Evolutionary conservation across 2,329 filamentous ascomycete genomes (phyloP), one percentile per base, ranked within the genome.

Genomic region (Aspergillus novoparasiticus): DNA sequence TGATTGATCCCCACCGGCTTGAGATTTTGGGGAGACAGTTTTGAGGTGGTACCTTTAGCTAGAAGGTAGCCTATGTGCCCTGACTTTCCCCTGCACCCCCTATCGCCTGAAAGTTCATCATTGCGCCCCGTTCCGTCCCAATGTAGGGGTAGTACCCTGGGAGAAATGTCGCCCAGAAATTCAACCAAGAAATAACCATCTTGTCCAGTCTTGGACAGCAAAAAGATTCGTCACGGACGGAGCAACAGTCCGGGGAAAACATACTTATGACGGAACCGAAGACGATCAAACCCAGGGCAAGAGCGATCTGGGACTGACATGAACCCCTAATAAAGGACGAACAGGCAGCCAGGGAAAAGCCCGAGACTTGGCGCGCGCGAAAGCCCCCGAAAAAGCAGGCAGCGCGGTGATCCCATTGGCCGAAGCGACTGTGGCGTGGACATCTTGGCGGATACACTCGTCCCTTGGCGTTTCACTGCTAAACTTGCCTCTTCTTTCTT

Each of bases 381-480:
- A 54, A 28, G 4, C 19, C 26, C 48, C 48, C 48, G 3, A 51
- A 36, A 36, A 14, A 36, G 28, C 30, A 10, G 19, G 5, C 2
- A 39, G 34, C 34, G 30, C 19, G 2, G 14, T 6, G 14, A 39
- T 39, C 51, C 51, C 14, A 55, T 55, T 55, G 51, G 51, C n/a
- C n/a, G 11, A 39, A 2, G 14, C 9, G 34, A 36, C 51, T 39
- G 51, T 55, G 48, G 48, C 48, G 48, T 21, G 48, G 48, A 32
- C 19, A 21, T 39, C 51, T 55, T 55, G 51, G 51, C 51, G 32
- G n/a, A 39, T 39, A 51, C 30, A 8, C 16, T 19, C 9, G 32
- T 14, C 32, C 5, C 51, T 55, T 45, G 57, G 48, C 57, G 57
- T 48, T 58, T 50, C 57, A 36, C 45, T 41, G 28, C 45, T 21